Evolutionary conservation across 257 asterid genomes (phyloP).

Genomic region (Penstemon davidsonii): DNA sequence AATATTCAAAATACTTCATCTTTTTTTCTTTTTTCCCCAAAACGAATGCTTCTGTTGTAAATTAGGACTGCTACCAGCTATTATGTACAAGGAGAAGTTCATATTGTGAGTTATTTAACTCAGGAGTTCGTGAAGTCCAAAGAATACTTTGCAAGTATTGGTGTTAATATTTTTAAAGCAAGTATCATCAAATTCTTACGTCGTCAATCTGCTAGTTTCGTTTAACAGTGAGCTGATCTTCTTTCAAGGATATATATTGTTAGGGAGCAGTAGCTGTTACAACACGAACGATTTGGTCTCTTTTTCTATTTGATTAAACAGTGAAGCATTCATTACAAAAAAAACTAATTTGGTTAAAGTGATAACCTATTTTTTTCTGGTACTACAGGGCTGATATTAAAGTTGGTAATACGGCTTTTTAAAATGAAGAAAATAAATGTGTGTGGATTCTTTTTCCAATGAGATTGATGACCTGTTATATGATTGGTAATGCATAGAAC

Average conservation of each 20-base stretch:
- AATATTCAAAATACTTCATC: neutral
- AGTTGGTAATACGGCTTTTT: neutral
- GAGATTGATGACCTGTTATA: neutral
- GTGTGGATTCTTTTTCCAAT: neutral
- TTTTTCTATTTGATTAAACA: neutral
- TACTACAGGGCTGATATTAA: neutral
- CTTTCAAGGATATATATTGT: neutral
- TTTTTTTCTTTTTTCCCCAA: neutral
- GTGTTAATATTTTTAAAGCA: neutral
- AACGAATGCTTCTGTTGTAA: neutral
- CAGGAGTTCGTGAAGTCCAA: neutral
- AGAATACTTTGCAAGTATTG: neutral
- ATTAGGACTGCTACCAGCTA: neutral
- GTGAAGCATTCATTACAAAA: neutral
- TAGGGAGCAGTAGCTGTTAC: neutral
- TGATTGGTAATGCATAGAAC: constrained; percentile 12
- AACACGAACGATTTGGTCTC: neutral
- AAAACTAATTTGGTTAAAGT: too few species aligned
- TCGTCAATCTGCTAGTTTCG: neutral
- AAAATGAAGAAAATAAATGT: constrained; percentile 2
- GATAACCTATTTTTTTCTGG: neutral
- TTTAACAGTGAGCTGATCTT: neutral
- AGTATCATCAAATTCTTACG: neutral
- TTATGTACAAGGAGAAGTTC: neutral
- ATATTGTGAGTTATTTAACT: neutral